Evolutionary conservation across 169 alveolate genomes (phyloP), one percentile per base, ranked within the genome.

Genomic region (Amoebophrya sp.): DNA sequence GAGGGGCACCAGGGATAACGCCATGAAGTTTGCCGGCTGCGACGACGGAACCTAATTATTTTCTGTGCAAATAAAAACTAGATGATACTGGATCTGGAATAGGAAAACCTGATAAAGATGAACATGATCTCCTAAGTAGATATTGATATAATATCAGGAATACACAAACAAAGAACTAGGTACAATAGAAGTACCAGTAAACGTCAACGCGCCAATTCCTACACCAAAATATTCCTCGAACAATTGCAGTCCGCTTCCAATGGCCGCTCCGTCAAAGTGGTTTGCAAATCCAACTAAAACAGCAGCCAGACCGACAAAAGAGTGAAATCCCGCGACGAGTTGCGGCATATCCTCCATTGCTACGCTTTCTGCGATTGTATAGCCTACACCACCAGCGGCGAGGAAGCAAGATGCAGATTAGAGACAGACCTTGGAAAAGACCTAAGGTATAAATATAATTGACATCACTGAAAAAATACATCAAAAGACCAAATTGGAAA

Each of bases 231-330:
- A 65, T 36, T 65, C 83, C 26, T 65, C 83, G 33, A 65, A 36
- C 83, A 65, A 36, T 26, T 65, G 83, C 83, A 65, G 26, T 29
- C 83, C 83, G 36, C 39, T 65, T n/a, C n/a, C n/a, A 36, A 65
- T 26, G 38, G 83, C 83, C 39, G 38, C 83, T 6, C 83, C 83
- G 83, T 39, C 40, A 90, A 91, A 93, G 90, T 95, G 94, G 91
- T 89, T 76, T 29, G 91, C 95, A 91, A 95, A 93, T 76, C 98
- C 96, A 18, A 97, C 98, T 90, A 97, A 78, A 65, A 97, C 96
- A 38, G 99, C 99, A 41, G 99, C 99, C 78, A 98, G 93, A 40
- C 99, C 99, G 90, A 98, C 99, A 90, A 97, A 96, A 90, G 98
- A 94, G 93, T 98, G 99, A 96, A 98, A 97, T 77, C 97, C 95